These are phyloP conservation scores for Penicillium verrucosum DNA, from an alignment of 2,329 filamentous ascomycete genomes.

Conservation along the genomic window DNA sequence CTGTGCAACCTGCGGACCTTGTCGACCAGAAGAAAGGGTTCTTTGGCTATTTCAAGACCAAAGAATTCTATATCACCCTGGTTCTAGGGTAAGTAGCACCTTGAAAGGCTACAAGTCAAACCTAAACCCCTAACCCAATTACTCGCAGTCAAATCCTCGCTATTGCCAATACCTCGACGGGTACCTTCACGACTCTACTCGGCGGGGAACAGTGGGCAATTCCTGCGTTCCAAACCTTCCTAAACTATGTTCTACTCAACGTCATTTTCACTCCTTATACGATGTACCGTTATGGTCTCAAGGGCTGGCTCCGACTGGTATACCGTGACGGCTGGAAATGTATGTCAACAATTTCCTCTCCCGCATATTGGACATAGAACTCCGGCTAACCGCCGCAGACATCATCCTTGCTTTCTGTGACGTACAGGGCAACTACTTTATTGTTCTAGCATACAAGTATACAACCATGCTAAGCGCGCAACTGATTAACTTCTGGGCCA, in stretches of 20 bases:
- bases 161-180: slow-evolving; percentile 86
- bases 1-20: slow-evolving; percentile 31
- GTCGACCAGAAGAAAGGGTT: slow-evolving; percentile 48
- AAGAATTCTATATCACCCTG: slow-evolving; percentile 84
- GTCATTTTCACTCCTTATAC: slow-evolving; percentile 78
- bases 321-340: slow-evolving; percentile 81
- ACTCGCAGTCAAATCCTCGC: slow-evolving; percentile 67
- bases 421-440: slow-evolving; percentile 97
- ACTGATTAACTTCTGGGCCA: slow-evolving; percentile 98
- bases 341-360: slow-evolving; percentile 19
- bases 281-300: slow-evolving; percentile 73
- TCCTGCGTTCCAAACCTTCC: slow-evolving; percentile 91
- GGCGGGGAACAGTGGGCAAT: slow-evolving; percentile 68
- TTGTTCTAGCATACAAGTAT: slow-evolving; percentile 87
- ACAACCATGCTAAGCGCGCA: slow-evolving; percentile 91
- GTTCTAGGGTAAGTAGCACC: slow-evolving; percentile 59
- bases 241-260: slow-evolving; percentile 86
- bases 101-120: background rate
- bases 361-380: background rate
- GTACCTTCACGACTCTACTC: slow-evolving; percentile 82
- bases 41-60: slow-evolving; percentile 72
- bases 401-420: slow-evolving; percentile 89
- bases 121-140: slow-evolving; percentile 1
- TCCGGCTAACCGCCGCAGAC: slow-evolving; percentile 43
- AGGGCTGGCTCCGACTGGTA: slow-evolving; percentile 64